Base-by-base conservation (phyloP, 2,329 filamentous ascomycete species). In the Allantophomopsis cytisporea region DNA sequence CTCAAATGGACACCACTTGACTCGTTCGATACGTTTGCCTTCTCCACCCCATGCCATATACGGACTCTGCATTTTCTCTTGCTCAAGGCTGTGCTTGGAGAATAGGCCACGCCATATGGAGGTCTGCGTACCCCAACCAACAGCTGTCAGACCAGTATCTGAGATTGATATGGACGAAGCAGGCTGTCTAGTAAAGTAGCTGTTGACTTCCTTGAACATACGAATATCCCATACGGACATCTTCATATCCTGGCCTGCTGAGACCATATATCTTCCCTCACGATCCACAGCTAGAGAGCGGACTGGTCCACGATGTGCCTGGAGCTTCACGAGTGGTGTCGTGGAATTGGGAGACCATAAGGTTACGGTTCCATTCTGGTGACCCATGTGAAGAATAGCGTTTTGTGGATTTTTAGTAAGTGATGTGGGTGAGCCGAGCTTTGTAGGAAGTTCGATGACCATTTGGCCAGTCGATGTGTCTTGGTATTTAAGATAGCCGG, bases 211-310 rank as follows among this genome's bases (percentile, higher is more conserved):
- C 50, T 83, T 86, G 66, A 93, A 91, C 73, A 86, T 94, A 34
- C 89, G 77, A 45, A 96, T 80, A 56, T 96, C 89, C 87, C 89
- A 95, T 11, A 94, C 79, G n/a, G 83, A 78, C 83, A 94, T 93
- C 55, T 83, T 85, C 48, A 78, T 69, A 57, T 95, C 89, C 56
- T 94, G 86, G 1, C 88, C 89, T 0, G 85, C 80, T 3, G 87
- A 86, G 10, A 94, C 86, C 89, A 96, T 95, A 63, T 95, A 98
- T 41, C 83, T 76, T 16, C 91, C 91, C 57, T 89, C 83, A 43
- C 88, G 74, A 55, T 98, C 89, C 33, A 96, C 70, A 2, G 85
- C 84, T 37, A 95, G 58, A 10, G 83, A 80, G 40, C 88, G 77
- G 3, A 98, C 87, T 0, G 91, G 91, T 5, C 91, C 91, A 41